Conservation (phyloP, 352 stramenopile species). For the Phytophthora sojae region DNA sequence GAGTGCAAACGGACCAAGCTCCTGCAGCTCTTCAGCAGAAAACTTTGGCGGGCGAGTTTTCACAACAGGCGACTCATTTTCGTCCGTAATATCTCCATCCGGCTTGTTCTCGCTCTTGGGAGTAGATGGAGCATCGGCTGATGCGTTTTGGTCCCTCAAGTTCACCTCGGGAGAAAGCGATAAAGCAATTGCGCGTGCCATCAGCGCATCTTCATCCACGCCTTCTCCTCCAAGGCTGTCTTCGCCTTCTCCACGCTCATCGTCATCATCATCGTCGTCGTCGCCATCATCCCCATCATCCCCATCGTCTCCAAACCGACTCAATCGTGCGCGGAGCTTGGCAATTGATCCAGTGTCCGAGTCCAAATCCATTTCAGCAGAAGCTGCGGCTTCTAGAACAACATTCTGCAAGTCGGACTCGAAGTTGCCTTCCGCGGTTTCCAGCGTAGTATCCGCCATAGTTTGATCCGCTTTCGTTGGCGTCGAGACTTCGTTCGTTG, state of each 20-base stretch:
- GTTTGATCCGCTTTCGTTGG: slow-evolving; percentile 42
- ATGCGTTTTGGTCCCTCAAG: slow-evolving; percentile 60
- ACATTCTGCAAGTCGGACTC: slow-evolving; percentile 45
- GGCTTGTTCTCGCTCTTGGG: slow-evolving; percentile 28
- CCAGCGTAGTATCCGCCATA: slow-evolving; percentile 31
- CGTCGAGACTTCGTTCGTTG: slow-evolving; percentile 43
- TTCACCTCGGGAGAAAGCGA: slow-evolving; percentile 86
- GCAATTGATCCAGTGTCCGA: slow-evolving; percentile 66
- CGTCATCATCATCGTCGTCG: slow-evolving; percentile 63
- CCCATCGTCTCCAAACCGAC: slow-evolving; percentile 71
- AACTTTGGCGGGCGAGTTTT: slow-evolving; percentile 65
- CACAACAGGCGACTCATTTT: slow-evolving; percentile 16
- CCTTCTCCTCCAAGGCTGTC: slow-evolving; percentile 67
- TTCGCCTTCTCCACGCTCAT: slow-evolving; percentile 52
- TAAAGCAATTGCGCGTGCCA: slow-evolving; percentile 89
- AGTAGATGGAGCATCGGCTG: slow-evolving; percentile 15
- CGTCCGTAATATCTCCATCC: slow-evolving; percentile 10
- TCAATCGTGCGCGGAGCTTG: slow-evolving; percentile 71
- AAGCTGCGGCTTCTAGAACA: slow-evolving; percentile 33
- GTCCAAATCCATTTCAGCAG: slow-evolving; percentile 75
- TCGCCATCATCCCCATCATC: slow-evolving; percentile 72
- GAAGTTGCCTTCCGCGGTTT: slow-evolving; percentile 34
- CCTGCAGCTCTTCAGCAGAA: slow-evolving; percentile 74
- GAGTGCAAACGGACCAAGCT: slow-evolving; percentile 72
- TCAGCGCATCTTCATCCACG: slow-evolving; percentile 90